Evolutionary conservation across 1,284 basidiomycete species (phyloP), one percentile per base, ranked within the genome.

Genomic region (Fistulinella cinereoalba): DNA sequence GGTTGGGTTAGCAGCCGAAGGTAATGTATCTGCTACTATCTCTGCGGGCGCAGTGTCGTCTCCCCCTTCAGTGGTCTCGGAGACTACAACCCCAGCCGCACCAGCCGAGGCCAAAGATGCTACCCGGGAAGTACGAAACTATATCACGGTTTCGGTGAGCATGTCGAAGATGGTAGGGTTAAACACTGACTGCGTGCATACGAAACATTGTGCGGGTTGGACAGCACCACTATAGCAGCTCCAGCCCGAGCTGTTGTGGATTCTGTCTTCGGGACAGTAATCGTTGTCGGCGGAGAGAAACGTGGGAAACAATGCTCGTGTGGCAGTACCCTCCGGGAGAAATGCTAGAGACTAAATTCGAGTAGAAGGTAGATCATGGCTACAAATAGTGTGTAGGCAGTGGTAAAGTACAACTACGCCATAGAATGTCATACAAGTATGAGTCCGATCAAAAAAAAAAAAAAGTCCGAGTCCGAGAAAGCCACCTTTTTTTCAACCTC

Each of bases 111-210:
- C 44, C 8, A 64, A 21, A 36, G 56, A 60, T 13, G 44, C 42
- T 11, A 49, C 58, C 31, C 55, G 49, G 37, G 62, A 64, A 40
- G 46, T 49, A 52, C 61, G 57, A 54, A 61, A 37, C 60, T 64
- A 28, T 9, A n/a, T 11, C 6, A 11, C 11, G 15, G 9, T 21
- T 15, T 10, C 11, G 1, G 37, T 58, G 18, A 56, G 51, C 8
- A 36, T 7, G 11, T 2, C 28, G 16, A 15, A 22, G 19, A 36
- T 4, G 11, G 13, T 27, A 2, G 13, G 21, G 38, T 43, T 9
- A 1, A 4, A 16, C n/a, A 52, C 61, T 58, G 37, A 61, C 58
- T 37, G 50, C 47, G n/a, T 60, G 50, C 38, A 51, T 48, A 39
- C 57, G 52, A 56, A 61, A 57, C 61, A 64, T 61, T 2, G 15